Evolutionary conservation across 805 yeast species (phyloP), one percentile per base, ranked within the genome.

Genomic region (Cyberlindnera mycetangii): DNA sequence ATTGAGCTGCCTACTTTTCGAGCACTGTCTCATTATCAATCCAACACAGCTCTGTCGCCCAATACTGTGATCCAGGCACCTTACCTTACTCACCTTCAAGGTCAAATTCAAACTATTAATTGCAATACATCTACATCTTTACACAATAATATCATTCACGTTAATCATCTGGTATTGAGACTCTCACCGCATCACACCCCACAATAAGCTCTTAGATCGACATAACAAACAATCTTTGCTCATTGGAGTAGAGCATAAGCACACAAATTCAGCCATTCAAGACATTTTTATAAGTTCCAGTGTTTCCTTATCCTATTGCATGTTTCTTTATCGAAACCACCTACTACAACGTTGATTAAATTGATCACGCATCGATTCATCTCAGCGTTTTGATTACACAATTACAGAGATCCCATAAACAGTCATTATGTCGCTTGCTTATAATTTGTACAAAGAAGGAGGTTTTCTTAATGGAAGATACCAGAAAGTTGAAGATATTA

Each of bases 401-500:
- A 4, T 22, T 22, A 8, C 38, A 15, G 32, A 17, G 16, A 30
- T 5, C 18, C 27, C 27, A 20, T 18, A 8, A 8, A n/a, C 27
- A 22, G 20, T 11, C 28, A 25, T 14, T 5, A 51, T 51, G 52
- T 42, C 54, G 4, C 37, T 42, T 32, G 41, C 52, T 8, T 70
- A 68, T 54, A 71, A 68, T 42, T 50, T 65, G 35, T 70, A 70
- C 48, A 69, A 70, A 44, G 71, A 69, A 53, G 75, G 76, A 39
- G 69, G 69, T 16, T 70, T 85, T 36, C 69, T 88, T 45, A 75
- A 81, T 48, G 71, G 71, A 43, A 71, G 85, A 44, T 92, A 89
- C 67, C 68, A 70, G 46, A 83, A 83, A 54, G 72, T 89, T 18
- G 80, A 78, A 46, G 87, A 82, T 59, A 78, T 92, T 47, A 87